Conservation (phyloP, 768 basidiomycete species). For the Boletus pseudopeckii region DNA sequence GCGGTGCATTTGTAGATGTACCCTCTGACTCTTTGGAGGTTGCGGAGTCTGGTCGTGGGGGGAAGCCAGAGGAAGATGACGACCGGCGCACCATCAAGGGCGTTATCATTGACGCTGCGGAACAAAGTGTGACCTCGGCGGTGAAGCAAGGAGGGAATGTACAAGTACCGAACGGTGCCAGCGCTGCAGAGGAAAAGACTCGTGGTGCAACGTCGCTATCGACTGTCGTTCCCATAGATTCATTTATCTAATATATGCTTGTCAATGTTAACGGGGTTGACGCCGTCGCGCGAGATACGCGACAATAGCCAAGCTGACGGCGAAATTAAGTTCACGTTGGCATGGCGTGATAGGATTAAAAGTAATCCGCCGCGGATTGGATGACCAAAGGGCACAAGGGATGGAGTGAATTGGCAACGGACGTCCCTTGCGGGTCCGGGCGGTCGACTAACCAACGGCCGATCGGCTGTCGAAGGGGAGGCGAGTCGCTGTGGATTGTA, state of each 20-base stretch:
- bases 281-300: constrained; percentile 6
- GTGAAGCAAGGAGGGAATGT: constrained; percentile 12
- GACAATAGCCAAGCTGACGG: neutral
- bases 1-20: constrained; percentile 8
- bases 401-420: constrained; percentile 16
- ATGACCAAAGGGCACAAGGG: constrained; percentile 25
- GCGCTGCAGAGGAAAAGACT: constrained; percentile 24
- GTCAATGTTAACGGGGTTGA: neutral
- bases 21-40: constrained; percentile 7
- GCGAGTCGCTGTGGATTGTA: no score
- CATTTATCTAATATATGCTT: constrained; percentile 15
- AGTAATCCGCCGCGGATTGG: constrained; percentile 5
- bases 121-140: constrained; percentile 9
- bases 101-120: constrained; percentile 21
- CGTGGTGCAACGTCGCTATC: constrained; percentile 13
- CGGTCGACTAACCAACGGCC: constrained; percentile 1
- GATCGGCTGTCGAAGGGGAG: constrained; percentile 4
- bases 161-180: neutral
- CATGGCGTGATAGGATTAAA: constrained; percentile 1
- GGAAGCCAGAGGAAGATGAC: constrained; percentile 37
- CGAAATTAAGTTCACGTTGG: constrained; percentile 11
- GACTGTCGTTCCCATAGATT: constrained; percentile 21
- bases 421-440: constrained; percentile 19
- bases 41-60: constrained; percentile 1
- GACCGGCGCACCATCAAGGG: constrained; percentile 40